Base-by-base conservation (phyloP, 140 eudicot species). In the Oenanthe javanica region DNA sequence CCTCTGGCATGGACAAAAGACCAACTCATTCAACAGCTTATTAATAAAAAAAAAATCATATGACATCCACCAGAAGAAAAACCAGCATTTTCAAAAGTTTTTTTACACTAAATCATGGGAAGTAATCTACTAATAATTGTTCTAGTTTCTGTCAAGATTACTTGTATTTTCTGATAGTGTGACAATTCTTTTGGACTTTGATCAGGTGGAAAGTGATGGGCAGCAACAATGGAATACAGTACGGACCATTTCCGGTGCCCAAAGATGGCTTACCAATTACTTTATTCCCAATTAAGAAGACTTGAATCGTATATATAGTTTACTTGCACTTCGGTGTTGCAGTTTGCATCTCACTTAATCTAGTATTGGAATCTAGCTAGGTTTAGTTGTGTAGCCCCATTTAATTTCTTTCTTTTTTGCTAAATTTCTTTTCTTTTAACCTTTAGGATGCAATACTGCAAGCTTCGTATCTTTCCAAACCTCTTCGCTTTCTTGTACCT, bases 191-290 rank as follows among this genome's bases (percentile, higher is more conserved):
- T 14, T 13, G 74, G 27, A 25, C 6, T 77, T 59, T n/a, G 13
- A 59, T 77, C 85, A 88, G 87, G 82, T 92, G 97, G 97, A 86
- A 87, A 82, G 89, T 83, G 77, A 77, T 88, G 14, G 96, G 93
- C 49, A 89, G 85, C 25, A 83, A 82, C 1, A 83, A 90, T 7
- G 92, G 87, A 55, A 86, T 92, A 72, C 85, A 92, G 42, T 92
- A 92, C 57, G 89, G 79, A 19, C 97, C 97, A 6, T 92, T 92
- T 75, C 97, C 93, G 0, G 93, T 92, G 18, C 97, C 97, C 49
- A 90, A 86, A 81, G 85, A 79, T 67, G 97, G 96, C 50, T 81
- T 90, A 73, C 96, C 96, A 0, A 83, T 92, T 50, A 81, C 63
- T 61, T 70, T 92, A 40, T 66, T 59, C 23, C 45, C 47, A 18